Base-by-base conservation (phyloP, 106 monocot genomes). In the Alisma plantagoaquatica region DNA sequence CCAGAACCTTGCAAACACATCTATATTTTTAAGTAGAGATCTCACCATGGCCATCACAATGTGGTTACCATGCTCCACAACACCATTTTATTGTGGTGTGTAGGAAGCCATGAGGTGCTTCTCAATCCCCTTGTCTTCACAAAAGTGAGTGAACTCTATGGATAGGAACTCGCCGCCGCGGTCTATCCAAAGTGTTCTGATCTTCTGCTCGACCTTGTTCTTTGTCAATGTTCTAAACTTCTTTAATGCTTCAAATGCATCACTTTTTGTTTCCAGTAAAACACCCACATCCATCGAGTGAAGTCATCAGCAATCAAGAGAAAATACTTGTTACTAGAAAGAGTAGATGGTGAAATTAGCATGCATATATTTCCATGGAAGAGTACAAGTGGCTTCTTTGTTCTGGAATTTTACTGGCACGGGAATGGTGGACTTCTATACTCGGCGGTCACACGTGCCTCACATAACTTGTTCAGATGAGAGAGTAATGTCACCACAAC, bases 61-160 rank as follows among this genome's bases (percentile, higher is more conserved):
- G 14, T 42, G 17, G 26, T 68, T 67, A 22, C 50, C 62, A 2
- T 46, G 49, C 30, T 74, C 55, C 1, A 45, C 41, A 2, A 74
- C 61, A 8, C 56, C 74, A 38, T 74, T 74, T 27, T 74, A 51
- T 47, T 67, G 61, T 2, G 74, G 60, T 0, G 49, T 35, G 29
- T 68, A 74, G 1, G 67, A 43, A 3, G 62, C 55, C 0, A 62
- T 68, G 0, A 61, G n/a, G 3, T 55, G 35, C 4, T 30, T 30
- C 32, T 20, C 1, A 26, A 74, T 62, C 2, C 54, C 67, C 2
- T 56, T 6, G 0, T 43, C 43, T 15, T 49, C 35, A 53, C 43
- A 62, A 31, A 50, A 56, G 0, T 22, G 2, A 1, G 29, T 27
- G 27, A 75, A 68, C 6, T 49, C 68, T 14, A 23, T 23, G 10